Base-by-base conservation (phyloP, 768 basidiomycete species). In the Piloderma croceum region DNA sequence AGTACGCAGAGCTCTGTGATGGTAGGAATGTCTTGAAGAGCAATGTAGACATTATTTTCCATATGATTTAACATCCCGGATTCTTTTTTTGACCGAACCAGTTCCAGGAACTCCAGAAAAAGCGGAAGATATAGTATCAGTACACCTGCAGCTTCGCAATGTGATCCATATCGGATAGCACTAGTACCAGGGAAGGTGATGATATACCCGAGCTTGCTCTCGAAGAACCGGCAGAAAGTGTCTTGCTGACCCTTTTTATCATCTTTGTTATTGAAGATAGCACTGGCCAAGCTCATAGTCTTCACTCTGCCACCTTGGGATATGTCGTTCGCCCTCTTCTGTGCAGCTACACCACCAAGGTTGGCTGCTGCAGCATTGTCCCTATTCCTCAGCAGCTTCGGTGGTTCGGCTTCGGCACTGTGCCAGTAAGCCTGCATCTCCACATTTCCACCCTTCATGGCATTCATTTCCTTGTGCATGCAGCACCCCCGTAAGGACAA, bases 401-500 rank as follows among this genome's bases (percentile, higher is more conserved):
- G 63, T 6, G 39, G 43, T 5, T 41, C 5, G 4, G 54, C 13
- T 6, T 45, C 50, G 10, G 40, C 29, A 17, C 42, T 39, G 24
- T 29, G 31, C 60, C 62, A 67, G n/a, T 38, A 61, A 15, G 23
- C 41, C 39, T 44, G 37, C 59, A 67, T 63, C 25, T 43, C 48
- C 9, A 21, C 19, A 31, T 52, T 50, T 0, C 63, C 63, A 6
- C 51, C 61, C 34, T 62, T 61, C 33, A 63, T 47, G 7, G 49
- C 46, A 38, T 68, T 69, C n/a, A n/a, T n/a, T n/a, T n/a, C n/a
- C n/a, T n/a, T n/a, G n/a, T n/a, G n/a, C n/a, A n/a, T n/a, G n/a
- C 31, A 51, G 48, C 19, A 66, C 64, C 44, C 63, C 64, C 18
- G 46, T 60, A 56, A 58, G 62, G 6, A 68, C 42, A 43, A 68